A percentile compares a stretch with the other conserved stretches of the same genome.
These are phyloP conservation scores for Scopulariopsis brevicaulis DNA, from an alignment of 2,329 filamentous ascomycete genomes.

Conservation along the genomic window DNA sequence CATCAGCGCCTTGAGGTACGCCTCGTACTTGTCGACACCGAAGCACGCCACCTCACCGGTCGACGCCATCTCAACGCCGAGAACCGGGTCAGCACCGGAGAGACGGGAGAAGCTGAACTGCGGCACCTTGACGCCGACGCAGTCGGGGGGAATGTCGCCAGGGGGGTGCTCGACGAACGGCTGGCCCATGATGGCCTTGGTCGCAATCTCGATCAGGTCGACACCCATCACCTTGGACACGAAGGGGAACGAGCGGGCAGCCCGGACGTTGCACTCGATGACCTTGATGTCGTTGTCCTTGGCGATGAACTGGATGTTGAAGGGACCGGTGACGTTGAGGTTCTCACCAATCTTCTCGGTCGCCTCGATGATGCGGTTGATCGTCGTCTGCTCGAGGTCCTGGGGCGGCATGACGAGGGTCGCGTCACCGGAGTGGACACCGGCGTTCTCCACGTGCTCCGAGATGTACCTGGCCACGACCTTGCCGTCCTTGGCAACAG, in stretches of 20 bases:
- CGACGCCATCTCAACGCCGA: constrained; percentile 98
- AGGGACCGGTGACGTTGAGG: constrained; percentile 90
- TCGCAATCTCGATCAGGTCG: constrained; percentile 96
- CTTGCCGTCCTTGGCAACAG: constrained; percentile 79
- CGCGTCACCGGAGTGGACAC: constrained; percentile 95
- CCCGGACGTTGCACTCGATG: constrained; percentile 96
- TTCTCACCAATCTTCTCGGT: constrained; percentile 91
- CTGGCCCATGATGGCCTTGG: constrained; percentile 85
- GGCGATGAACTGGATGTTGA: constrained; percentile 99
- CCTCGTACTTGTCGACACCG: constrained; percentile 90
- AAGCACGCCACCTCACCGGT: constrained; percentile 98
- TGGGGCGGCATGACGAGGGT: constrained; percentile 92
- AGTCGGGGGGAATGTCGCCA: constrained; percentile 63
- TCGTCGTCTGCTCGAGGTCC: constrained; percentile 81
- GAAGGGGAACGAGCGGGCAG: constrained; percentile 93
- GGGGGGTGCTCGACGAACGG: constrained; percentile 75
- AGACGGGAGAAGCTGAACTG: constrained; percentile 98
- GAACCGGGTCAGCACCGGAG: constrained; percentile 87
- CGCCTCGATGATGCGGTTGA: constrained; percentile 83
- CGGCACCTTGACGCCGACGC: constrained; percentile 93
- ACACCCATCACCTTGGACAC: constrained; percentile 98
- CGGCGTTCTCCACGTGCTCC: constrained; percentile 96
- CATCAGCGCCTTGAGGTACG: constrained; percentile 90
- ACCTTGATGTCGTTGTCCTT: constrained; percentile 99
- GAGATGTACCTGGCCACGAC: constrained; percentile 96